Evolutionary conservation across 2,329 filamentous ascomycete species (phyloP), one percentile per base, ranked within the genome.

Genomic region (Fusarium ramigenum): DNA sequence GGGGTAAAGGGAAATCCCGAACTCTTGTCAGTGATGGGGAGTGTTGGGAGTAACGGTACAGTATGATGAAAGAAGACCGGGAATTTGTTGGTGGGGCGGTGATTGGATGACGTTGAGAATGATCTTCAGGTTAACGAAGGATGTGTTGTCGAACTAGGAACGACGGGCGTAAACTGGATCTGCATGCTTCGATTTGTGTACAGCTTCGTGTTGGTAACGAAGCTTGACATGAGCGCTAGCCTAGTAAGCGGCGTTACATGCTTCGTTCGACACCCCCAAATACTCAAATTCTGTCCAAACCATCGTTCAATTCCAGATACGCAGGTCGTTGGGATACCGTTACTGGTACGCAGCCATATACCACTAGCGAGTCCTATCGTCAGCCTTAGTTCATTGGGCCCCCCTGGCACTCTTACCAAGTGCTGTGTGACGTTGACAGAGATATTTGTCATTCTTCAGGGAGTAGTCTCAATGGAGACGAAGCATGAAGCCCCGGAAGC

Each of bases 71-170:
- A 61, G 60, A 72, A 63, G 67, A 60, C 64, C 56, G 54, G 54
- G 60, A 63, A 60, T 70, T 66, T 57, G 75, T 50, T 69, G 72
- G 78, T 77, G 79, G 78, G 77, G 73, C 64, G 44, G 67, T 66
- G 66, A 71, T 77, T 77, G 70, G 75, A 77, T 80, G 78, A 80
- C 77, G 75, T 78, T 78, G 68, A 71, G 66, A 52, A 74, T 54
- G 65, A 70, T 63, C 64, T 60, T 60, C 52, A 39, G 40, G 32
- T 47, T 36, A 57, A 47, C 28, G 14, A 59, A 32, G 56, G 52
- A 47, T 64, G 71, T 42, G 59, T 68, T 53, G 71, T 63, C 53
- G 52, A 37, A 44, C 63, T 67, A 56, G 60, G 61, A 66, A 68
- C 60, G 60, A 64, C 74, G 70, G 64, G 60, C 36, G 47, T 59